These are phyloP conservation scores for Lipomyces yamanashiensis DNA, from an alignment of 805 yeast species.

Conservation along the genomic window DNA sequence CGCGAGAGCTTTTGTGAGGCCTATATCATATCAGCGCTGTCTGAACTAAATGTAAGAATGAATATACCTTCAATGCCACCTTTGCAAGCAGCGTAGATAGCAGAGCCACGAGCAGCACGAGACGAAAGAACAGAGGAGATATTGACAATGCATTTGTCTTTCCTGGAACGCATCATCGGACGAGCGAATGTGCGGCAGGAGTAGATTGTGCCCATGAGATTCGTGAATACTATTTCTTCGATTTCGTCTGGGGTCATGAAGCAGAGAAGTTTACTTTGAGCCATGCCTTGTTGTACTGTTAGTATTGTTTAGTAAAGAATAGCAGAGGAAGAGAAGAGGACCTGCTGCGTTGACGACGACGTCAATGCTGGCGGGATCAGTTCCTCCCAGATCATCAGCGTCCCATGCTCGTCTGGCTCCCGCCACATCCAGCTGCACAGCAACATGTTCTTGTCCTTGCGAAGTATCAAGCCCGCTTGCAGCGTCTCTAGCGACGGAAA, in stretches of 20 bases:
- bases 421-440: slow-evolving; percentile 29
- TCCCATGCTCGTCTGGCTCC: slow-evolving; percentile 24
- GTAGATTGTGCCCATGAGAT: slow-evolving; percentile 65
- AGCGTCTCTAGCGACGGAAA: slow-evolving; percentile 45
- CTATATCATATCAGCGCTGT: slow-evolving; percentile 41
- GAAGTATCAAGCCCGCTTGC: slow-evolving; percentile 24
- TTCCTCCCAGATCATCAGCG: slow-evolving; percentile 23
- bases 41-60: background rate
- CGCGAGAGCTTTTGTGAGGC: slow-evolving; percentile 64
- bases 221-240: slow-evolving; percentile 54
- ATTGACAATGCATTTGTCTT: slow-evolving; percentile 56
- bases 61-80: slow-evolving; percentile 57
- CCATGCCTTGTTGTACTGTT: slow-evolving; percentile 52
- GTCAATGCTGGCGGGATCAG: slow-evolving; percentile 41
- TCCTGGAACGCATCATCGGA: slow-evolving; percentile 52
- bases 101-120: slow-evolving; percentile 44
- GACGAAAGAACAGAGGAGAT: slow-evolving; percentile 67
- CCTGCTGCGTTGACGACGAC: slow-evolving; percentile 61
- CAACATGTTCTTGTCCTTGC: slow-evolving; percentile 21
- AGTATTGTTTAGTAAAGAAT: background rate
- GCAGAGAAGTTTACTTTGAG: slow-evolving; percentile 58
- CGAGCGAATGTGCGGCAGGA: slow-evolving; percentile 58
- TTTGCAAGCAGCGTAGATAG: slow-evolving; percentile 70
- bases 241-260: slow-evolving; percentile 53
- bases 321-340: slow-evolving; percentile 2